Evolutionary conservation across 2,329 filamentous ascomycete species (phyloP), one percentile per base, ranked within the genome.

Genomic region (Colletotrichum navitas): DNA sequence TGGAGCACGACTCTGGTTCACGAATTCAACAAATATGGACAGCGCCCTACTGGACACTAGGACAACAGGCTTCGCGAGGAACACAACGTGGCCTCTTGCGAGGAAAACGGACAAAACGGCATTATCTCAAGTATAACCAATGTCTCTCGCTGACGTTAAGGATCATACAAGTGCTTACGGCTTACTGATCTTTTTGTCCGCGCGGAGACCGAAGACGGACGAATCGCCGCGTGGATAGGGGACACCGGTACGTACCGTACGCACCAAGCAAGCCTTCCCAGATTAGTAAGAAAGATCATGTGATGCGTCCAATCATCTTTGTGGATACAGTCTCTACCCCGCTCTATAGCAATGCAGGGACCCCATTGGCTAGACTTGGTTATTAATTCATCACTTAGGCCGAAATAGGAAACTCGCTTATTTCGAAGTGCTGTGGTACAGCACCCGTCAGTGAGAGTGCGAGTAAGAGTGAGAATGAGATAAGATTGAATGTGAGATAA

Each of bases 201-300:
- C 29, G 55, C 69, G 69, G 69, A 69, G 66, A 45, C 69, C 69
- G 69, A 72, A 21, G 26, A 8, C 69, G 69, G 69, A 72, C 66
- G 59, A 70, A 60, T 2, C 21, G 43, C 8, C 21, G 2, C 3
- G 24, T n/a, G 41, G 18, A 11, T 3, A 8, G 14, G 8, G 2
- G 2, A 24, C 1, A n/a, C 29, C 2, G 43, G 18, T 49, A 68
- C 52, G 62, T 39, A 51, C 52, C 12, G 24, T 41, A 68, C 52
- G 62, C 32, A 39, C 34, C 10, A 1, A 36, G 10, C 2, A 1
- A 11, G 34, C n/a, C n/a, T n/a, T n/a, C n/a, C n/a, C n/a, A n/a
- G n/a, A n/a, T n/a, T n/a, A 41, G 39, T 16, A 11, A 41, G 14
- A 12, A 3, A 0, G 3, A 11, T 39, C 41, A 43, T 5, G 41